Conservation (phyloP, 1,284 basidiomycete genomes). For the Cryptococcus maquisensis region DNA sequence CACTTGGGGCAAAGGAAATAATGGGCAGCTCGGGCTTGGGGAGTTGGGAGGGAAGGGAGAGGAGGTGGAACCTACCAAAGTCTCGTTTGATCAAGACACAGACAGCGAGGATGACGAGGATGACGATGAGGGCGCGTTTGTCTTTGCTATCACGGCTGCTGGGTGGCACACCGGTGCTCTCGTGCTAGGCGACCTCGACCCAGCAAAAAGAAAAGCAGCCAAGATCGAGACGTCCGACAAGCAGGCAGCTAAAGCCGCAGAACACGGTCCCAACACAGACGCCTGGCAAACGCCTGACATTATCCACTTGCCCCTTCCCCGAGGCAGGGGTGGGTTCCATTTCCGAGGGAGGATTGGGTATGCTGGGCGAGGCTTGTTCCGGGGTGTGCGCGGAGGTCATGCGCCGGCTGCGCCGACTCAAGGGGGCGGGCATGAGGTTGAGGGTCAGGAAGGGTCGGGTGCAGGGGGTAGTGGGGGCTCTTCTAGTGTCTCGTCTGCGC, state of each 20-base stretch:
- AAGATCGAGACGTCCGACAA: background rate
- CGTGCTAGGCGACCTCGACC: slow-evolving; percentile 59
- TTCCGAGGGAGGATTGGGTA: background rate
- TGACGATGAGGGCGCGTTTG: slow-evolving; percentile 56
- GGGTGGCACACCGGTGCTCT: slow-evolving; percentile 87
- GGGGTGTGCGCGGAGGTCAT: background rate
- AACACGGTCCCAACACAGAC: background rate
- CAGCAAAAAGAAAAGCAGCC: background rate
- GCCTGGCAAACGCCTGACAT: background rate
- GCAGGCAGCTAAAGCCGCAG: background rate
- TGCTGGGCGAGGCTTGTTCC: background rate
- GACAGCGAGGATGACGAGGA: slow-evolving; percentile 2
- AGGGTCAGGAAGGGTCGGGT: background rate
- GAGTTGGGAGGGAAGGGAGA: slow-evolving; percentile 11
- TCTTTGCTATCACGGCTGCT: slow-evolving; percentile 68
- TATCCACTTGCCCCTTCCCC: background rate
- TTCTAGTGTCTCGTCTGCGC: background rate
- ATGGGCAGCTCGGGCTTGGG: slow-evolving; percentile 77
- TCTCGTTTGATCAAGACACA: background rate
- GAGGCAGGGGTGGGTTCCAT: background rate
- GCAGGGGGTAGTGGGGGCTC: background rate
- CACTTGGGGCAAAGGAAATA: slow-evolving; percentile 76
- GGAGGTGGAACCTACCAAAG: slow-evolving; percentile 37
- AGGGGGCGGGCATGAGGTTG: background rate
- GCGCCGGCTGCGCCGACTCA: background rate